These are phyloP conservation scores for Suaeda aralocaspica DNA, from an alignment of 148 eudicot genomes.

Conservation along the genomic window DNA sequence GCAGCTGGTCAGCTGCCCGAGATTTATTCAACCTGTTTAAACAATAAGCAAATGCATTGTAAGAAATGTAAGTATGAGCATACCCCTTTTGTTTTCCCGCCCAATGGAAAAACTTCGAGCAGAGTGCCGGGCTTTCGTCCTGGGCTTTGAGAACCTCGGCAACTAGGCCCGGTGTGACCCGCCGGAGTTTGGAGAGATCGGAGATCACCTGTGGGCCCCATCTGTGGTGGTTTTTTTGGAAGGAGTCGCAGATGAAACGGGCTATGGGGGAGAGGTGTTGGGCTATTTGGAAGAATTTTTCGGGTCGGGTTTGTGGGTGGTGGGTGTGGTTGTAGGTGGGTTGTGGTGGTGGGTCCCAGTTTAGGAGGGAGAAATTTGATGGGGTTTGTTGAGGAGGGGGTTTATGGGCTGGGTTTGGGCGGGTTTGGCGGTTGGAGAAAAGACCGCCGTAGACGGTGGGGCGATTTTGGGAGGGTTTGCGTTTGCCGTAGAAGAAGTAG, in stretches of 20 bases:
- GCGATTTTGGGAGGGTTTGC: conserved; percentile 65
- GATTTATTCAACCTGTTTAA: conserved; percentile 66
- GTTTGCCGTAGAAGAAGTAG: conserved; percentile 78
- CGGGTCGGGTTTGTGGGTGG: conserved; percentile 35
- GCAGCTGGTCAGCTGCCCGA: conserved; percentile 86
- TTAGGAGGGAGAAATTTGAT: conserved; percentile 45
- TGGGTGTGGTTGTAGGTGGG: conserved; percentile 6
- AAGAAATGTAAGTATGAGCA: conserved; percentile 65
- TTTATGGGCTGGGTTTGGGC: conserved; percentile 34
- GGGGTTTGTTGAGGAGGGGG: conserved; percentile 30
- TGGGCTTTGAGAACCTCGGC: conserved; percentile 74
- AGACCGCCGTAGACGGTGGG: conserved; percentile 83
- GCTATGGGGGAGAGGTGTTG: conserved; percentile 72
- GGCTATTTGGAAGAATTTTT: conserved; percentile 50
- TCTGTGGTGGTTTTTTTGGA: conserved; percentile 52
- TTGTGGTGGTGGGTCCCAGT: conserved; percentile 58
- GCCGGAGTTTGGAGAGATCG: conserved; percentile 68
- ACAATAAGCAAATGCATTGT: conserved; percentile 82
- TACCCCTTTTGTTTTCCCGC: conserved; percentile 97
- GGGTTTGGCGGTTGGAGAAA: conserved; percentile 77
- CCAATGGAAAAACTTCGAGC: conserved; percentile 90
- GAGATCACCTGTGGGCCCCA: conserved; percentile 66
- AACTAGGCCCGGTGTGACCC: conserved; percentile 72
- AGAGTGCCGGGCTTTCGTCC: conserved; percentile 49
- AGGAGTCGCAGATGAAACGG: conserved; percentile 73